phyloP scores from a whole-genome alignment of 2,329 filamentous ascomycete species.

The Pseudogymnoascus sp. region DNA sequence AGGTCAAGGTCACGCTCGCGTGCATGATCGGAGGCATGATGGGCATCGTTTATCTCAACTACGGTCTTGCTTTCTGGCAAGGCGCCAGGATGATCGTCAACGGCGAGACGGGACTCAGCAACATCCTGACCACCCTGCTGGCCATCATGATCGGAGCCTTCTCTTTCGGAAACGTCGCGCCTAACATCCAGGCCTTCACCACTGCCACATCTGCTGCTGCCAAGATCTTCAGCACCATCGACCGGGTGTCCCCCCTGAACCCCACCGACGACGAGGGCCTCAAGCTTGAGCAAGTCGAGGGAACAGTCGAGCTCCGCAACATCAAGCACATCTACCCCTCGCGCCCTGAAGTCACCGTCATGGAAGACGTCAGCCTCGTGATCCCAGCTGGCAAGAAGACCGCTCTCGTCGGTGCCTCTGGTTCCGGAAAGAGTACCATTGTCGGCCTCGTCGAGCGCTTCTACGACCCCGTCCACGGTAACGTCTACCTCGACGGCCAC shows the following conservation, averaged over 20 bases:
- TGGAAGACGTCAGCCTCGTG: slow-evolving; percentile 70
- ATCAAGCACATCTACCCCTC: slow-evolving; percentile 94
- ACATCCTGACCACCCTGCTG: slow-evolving; percentile 79
- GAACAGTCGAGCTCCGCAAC: slow-evolving; percentile 70
- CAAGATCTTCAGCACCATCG: slow-evolving; percentile 93
- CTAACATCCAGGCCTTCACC: slow-evolving; percentile 79
- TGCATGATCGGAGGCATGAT: slow-evolving; percentile 81
- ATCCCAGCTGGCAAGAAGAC: slow-evolving; percentile 89
- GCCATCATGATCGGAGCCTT: slow-evolving; percentile 90
- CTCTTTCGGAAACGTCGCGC: slow-evolving; percentile 77
- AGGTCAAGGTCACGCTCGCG: slow-evolving; percentile 63
- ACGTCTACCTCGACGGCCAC: slow-evolving; percentile 72
- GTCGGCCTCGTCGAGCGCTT: slow-evolving; percentile 90
- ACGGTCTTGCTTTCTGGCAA: slow-evolving; percentile 83
- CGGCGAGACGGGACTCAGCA: slow-evolving; percentile 56
- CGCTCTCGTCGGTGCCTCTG: slow-evolving; percentile 86
- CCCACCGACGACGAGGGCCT: slow-evolving; percentile 63
- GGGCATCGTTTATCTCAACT: slow-evolving; percentile 76
- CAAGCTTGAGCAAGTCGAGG: slow-evolving; percentile 63
- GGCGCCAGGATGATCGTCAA: slow-evolving; percentile 66
- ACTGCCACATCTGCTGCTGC: slow-evolving; percentile 73
- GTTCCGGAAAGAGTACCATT: slow-evolving; percentile 90
- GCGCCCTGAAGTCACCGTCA: slow-evolving; percentile 79
- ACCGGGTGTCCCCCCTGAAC: slow-evolving; percentile 77
- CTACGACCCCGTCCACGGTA: slow-evolving; percentile 78